phyloP scores from a whole-genome alignment of 345 rosid genomes.

The Eucalyptus sp. region DNA sequence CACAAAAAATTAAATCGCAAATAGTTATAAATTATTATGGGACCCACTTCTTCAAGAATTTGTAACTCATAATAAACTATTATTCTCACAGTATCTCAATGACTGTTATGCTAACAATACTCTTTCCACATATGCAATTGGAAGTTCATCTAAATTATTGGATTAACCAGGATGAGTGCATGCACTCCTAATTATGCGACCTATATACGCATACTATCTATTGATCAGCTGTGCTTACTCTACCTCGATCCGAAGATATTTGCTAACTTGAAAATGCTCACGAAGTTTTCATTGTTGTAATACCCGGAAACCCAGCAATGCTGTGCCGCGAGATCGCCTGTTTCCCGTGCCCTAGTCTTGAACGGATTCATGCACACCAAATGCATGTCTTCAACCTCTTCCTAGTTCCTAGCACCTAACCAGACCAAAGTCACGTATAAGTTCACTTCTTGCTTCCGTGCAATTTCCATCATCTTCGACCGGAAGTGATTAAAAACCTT shows the following conservation, averaged over 20 bases:
- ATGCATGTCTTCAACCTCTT: not conserved
- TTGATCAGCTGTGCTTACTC: not conserved
- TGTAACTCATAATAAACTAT: fast-evolving
- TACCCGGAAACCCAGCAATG: not conserved
- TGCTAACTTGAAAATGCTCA: not conserved
- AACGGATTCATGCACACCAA: not conserved
- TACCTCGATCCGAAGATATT: not conserved
- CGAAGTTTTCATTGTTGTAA: not conserved
- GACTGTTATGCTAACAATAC: too few species aligned
- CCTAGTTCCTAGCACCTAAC: not conserved
- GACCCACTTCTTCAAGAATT: too few species aligned
- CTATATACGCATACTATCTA: not conserved
- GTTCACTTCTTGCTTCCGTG: not conserved
- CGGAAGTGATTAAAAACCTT: not conserved
- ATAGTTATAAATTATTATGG: too few species aligned
- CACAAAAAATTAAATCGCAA: fast-evolving
- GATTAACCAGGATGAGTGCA: not conserved
- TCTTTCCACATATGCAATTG: not conserved
- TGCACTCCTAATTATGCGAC: not conserved
- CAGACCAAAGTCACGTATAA: not conserved
- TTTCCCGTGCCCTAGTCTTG: not conserved
- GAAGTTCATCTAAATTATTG: not conserved
- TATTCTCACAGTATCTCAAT: too few species aligned
- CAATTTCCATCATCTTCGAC: not conserved
- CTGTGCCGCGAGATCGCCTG: not conserved